phyloP scores from a whole-genome alignment of 345 rosid genomes.

The Populus ilicifolia region DNA sequence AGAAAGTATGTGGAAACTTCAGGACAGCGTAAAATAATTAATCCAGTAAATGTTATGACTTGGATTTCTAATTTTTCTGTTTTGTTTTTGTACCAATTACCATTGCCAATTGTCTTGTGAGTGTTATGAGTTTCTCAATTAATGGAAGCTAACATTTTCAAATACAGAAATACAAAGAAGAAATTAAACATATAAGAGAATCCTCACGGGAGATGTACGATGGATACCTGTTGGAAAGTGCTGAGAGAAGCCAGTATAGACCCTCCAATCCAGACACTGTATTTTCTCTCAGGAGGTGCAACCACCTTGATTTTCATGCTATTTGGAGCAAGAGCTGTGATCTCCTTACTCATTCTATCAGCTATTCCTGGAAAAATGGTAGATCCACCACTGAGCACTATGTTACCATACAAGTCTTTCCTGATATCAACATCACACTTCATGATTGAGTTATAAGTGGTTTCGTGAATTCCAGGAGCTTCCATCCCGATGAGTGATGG shows the following conservation, averaged over 20 bases:
- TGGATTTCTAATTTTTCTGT: neutral
- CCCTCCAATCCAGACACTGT: slow-evolving; percentile 39
- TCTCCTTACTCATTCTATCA: neutral
- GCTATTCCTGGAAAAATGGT: neutral
- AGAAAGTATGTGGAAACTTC: too few relatives aligned
- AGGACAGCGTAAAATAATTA: too few relatives aligned
- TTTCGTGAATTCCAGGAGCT: slow-evolving; percentile 39
- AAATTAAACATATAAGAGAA: neutral
- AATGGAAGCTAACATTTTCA: neutral
- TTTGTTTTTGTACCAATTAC: neutral
- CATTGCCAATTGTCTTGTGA: neutral
- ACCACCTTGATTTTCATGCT: slow-evolving; percentile 8
- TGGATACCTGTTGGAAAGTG: slow-evolving; percentile 3
- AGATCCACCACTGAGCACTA: slow-evolving; percentile 1
- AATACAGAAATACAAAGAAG: neutral
- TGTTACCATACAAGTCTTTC: neutral
- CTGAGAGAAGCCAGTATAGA: slow-evolving; percentile 34
- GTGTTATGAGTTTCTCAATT: neutral
- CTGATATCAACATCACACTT: slow-evolving; percentile 22
- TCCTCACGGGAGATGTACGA: neutral
- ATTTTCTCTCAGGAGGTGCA: slow-evolving; percentile 22
- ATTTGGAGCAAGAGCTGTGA: neutral
- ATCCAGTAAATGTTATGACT: neutral
- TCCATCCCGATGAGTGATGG: slow-evolving; percentile 39
- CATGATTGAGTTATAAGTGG: slow-evolving; percentile 39